Evolutionary conservation across 495 filamentous ascomycete genomes (phyloP), one percentile per base, ranked within the genome.

Genomic region (Penicillium robsamsonii): DNA sequence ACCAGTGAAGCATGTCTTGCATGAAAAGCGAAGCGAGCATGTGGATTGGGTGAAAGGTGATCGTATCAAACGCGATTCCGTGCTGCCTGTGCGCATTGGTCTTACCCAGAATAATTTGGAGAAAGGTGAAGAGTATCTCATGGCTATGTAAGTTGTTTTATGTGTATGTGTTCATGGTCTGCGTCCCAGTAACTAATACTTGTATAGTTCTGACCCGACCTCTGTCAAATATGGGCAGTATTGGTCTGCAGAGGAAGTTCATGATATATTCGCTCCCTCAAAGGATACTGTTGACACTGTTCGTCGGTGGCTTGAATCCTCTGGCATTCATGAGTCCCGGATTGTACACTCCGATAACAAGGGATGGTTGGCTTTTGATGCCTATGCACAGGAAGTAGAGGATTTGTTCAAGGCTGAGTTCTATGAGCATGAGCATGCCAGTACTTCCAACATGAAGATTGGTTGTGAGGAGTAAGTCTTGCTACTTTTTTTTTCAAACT

Each of bases 151-250:
- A 49, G 59, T 58, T n/a, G 25, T 8, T 2, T 38, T 5, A 22
- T 41, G 3, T 17, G 7, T 24, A 20, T 30, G 47, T 27, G 4
- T n/a, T 22, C 13, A 60, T 13, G 62, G 10, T 18, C 6, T 31
- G 3, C 10, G 11, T 22, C 6, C 68, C 2, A 65, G 78, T 35
- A 50, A 70, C 31, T 46, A 63, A 62, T 42, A 12, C 2, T 65
- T 77, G 43, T 71, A 79, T n/a, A 80, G 90, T 57, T 85, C 85
- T 9, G 81, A 81, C 4, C 88, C 87, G 2, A 72, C 72, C 30
- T 79, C 85, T 57, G 60, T 77, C 18, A 73, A 74, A 7, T 90
- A 90, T 63, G 88, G 88, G 4, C 68, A 82, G 58, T 84, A 89
- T 60, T 80, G 60, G 69, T 87, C 71, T 70, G 75, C 60, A 56